Conservation (phyloP, 305 asterid species). For the Fraxinus floribunda region DNA sequence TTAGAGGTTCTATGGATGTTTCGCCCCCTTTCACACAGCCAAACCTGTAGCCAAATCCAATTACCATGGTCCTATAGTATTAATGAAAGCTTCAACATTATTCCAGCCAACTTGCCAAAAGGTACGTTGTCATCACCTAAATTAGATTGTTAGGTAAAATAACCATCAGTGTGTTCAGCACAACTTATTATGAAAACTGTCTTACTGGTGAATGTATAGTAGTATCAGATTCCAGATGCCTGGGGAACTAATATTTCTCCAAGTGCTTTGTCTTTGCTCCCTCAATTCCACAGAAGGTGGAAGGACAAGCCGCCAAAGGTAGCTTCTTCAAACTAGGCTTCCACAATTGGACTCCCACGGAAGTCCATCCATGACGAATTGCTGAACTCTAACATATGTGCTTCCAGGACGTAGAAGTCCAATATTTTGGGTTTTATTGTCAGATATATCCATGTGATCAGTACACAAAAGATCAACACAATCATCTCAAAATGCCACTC, state of each 20-base stretch:
- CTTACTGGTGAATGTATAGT: not conserved
- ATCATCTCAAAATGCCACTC: not conserved
- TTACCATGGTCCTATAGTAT: not conserved
- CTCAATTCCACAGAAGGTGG: not conserved
- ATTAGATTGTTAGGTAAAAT: not conserved
- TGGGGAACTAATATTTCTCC: not conserved
- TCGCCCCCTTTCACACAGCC: not conserved
- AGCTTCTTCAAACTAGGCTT: not conserved
- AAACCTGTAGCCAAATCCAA: not conserved
- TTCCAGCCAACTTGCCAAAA: not conserved
- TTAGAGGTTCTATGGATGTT: not conserved
- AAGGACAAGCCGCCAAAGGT: not conserved
- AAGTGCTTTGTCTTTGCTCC: not conserved
- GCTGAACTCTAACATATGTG: not conserved
- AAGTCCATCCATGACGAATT: not conserved
- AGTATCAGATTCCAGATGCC: not conserved
- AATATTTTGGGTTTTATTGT: not conserved
- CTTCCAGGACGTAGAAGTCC: not conserved
- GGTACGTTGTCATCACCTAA: not conserved
- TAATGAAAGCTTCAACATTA: not conserved
- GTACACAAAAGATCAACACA: not conserved
- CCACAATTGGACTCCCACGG: not conserved
- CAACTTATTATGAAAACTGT: not conserved
- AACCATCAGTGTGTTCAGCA: not conserved
- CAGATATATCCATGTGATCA: not conserved